These are phyloP conservation scores for Nothophaeocryptopus gaeumannii DNA, from an alignment of 2,329 filamentous ascomycete genomes.

Conservation along the genomic window DNA sequence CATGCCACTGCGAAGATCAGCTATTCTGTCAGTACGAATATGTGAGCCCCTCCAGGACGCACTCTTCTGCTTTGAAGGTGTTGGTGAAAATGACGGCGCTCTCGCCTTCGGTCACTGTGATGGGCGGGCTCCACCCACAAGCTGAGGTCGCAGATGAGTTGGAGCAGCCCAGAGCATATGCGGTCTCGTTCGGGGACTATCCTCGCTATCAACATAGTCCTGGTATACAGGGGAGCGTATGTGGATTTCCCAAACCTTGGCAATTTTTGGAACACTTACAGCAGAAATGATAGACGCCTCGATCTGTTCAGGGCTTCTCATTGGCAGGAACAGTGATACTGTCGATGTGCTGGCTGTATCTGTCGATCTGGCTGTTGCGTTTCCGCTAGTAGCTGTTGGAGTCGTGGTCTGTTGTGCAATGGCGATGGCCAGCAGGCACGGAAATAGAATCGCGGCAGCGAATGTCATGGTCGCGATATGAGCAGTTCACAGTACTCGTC, in stretches of 20 bases:
- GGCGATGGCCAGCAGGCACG: constrained; percentile 8
- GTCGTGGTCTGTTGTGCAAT: constrained; percentile 10
- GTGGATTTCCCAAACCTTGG: not conserved
- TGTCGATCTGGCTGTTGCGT: constrained; percentile 1
- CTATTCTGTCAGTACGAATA: not conserved
- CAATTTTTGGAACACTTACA: constrained; percentile 9
- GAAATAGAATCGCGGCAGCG: not conserved
- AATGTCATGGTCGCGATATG: not conserved
- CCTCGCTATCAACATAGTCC: not conserved
- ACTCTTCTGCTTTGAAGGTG: constrained; percentile 15
- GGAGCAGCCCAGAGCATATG: constrained; percentile 28
- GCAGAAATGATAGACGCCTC: constrained; percentile 22
- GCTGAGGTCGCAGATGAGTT: constrained; percentile 13
- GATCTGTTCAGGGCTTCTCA: constrained; percentile 20
- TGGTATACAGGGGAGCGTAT: not conserved
- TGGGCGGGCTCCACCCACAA: constrained; percentile 26
- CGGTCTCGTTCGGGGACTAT: constrained; percentile 25
- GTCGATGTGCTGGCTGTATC: constrained; percentile 5
- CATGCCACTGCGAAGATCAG: constrained; percentile 5
- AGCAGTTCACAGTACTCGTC: too few species aligned
- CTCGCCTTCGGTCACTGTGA: constrained; percentile 32
- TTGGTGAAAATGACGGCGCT: constrained; percentile 27
- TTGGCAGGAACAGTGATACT: constrained; percentile 20
- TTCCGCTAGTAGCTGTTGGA: constrained; percentile 1
- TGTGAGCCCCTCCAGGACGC: constrained; percentile 1